These are phyloP conservation scores for Aspergillus pseudonomiae DNA, from an alignment of 2,329 filamentous ascomycete genomes.

Conservation along the genomic window DNA sequence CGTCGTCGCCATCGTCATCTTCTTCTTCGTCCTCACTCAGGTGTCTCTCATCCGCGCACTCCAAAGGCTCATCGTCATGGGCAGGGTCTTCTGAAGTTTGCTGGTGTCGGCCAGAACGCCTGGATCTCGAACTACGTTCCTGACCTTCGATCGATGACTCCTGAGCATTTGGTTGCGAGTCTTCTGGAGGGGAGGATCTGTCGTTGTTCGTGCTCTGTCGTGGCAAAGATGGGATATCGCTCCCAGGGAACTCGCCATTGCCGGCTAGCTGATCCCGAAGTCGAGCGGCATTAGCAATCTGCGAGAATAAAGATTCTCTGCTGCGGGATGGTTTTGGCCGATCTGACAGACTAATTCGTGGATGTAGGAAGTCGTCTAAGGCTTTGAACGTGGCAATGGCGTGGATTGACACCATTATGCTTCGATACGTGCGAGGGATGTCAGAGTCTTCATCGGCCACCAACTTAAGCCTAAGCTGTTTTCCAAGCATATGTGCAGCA, in stretches of 20 bases:
- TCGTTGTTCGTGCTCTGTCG: slow-evolving; percentile 25
- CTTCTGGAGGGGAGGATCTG: slow-evolving; percentile 19
- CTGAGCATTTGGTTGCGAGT: slow-evolving; percentile 34
- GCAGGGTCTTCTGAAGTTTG: slow-evolving; percentile 62
- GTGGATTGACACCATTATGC: slow-evolving; percentile 98
- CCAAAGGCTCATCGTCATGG: slow-evolving; percentile 70
- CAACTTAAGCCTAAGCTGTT: slow-evolving; percentile 87
- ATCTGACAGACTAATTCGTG: slow-evolving; percentile 80
- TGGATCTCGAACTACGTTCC: slow-evolving; percentile 49
- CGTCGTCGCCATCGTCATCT: slow-evolving; percentile 60
- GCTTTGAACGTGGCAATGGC: slow-evolving; percentile 98
- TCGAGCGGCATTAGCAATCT: slow-evolving; percentile 70
- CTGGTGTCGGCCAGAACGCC: slow-evolving; percentile 66
- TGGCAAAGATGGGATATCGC: slow-evolving; percentile 34
- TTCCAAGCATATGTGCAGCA: slow-evolving; percentile 92
- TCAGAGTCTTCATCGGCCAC: slow-evolving; percentile 85
- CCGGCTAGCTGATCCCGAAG: slow-evolving; percentile 55
- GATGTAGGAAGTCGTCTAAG: slow-evolving; percentile 90
- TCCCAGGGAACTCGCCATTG: slow-evolving; percentile 28
- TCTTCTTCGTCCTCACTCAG: slow-evolving; percentile 69
- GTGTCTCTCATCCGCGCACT: slow-evolving; percentile 91
- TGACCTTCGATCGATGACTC: slow-evolving; percentile 45
- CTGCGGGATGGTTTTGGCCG: slow-evolving; percentile 65
- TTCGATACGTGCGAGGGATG: slow-evolving; percentile 83
- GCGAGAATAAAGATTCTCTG: slow-evolving; percentile 69